Base-by-base conservation (phyloP, 2,329 filamentous ascomycete genomes). In the Aureobasidium vineae region DNA sequence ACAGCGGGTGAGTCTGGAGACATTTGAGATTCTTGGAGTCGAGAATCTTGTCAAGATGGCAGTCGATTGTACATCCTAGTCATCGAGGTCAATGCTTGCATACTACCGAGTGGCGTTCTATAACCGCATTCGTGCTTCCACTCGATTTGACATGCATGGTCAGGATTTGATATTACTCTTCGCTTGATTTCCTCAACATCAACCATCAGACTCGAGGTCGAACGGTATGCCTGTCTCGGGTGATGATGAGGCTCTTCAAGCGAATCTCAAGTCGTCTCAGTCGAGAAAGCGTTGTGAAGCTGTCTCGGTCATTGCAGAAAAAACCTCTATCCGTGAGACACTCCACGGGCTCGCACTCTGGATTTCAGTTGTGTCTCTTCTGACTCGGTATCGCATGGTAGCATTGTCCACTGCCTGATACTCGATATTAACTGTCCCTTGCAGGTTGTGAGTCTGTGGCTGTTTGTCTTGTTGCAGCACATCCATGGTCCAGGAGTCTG, bases 271-370 rank as follows among this genome's bases (percentile, higher is more conserved):
- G 43, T 61, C 41, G 43, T 36, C 57, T 61, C 43, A 43, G 38
- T 61, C 41, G 38, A n/a, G 6, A 16, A 26, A 61, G 57, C 57
- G 41, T 61, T 61, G 41, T 38, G 2, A 16, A 36, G 57, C 57
- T 50, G 59, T 63, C 59, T 63, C 59, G 59, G 59, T n/a, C 59
- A n/a, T 5, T 49, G 41, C 49, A 33, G 16, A 28, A 19, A 26
- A 38, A 31, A 31, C 33, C n/a, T 23, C 38, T 50, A 45, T 41
- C 33, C 36, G 33, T 41, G 59, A 63, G 52, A 63, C 31, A 50
- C 8, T 16, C 16, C 33, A 63, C 11, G 45, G 31, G 5, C 23
- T 50, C 7, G 57, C n/a, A 41, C 33, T 23, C 43, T 52, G 45
- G 16, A 36, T 33, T 19, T 11, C 28, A 26, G n/a, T 49, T 36